These are phyloP conservation scores for Phanerochaete sordida DNA, from an alignment of 768 basidiomycete genomes.

Conservation along the genomic window DNA sequence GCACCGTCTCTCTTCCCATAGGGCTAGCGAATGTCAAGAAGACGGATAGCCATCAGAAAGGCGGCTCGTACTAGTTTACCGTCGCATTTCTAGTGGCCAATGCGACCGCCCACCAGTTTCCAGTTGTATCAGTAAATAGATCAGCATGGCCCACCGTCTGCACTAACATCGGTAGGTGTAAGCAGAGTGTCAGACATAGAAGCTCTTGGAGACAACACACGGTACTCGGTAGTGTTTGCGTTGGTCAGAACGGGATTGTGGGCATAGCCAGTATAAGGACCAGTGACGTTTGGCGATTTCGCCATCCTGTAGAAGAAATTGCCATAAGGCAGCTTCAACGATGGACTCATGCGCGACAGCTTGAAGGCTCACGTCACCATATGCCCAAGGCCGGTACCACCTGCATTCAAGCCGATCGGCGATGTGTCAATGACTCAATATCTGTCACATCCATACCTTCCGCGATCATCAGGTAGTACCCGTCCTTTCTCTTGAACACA, in stretches of 20 bases:
- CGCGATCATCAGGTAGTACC: conserved; percentile 9
- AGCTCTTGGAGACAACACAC: no score
- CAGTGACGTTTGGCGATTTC: neutral
- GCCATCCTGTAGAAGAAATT: neutral
- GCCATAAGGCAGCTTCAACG: neutral
- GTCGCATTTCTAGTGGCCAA: conserved; percentile 1
- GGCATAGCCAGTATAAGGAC: conserved; percentile 1
- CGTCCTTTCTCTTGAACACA: conserved; percentile 4
- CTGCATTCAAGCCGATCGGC: neutral
- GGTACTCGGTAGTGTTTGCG: conserved; percentile 1
- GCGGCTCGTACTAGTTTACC: neutral
- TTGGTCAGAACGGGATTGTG: conserved; percentile 8
- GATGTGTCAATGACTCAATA: neutral
- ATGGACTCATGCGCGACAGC: neutral
- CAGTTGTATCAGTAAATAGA: conserved; percentile 1
- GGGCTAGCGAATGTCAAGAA: neutral
- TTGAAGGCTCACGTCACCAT: neutral
- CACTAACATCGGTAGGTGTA: no score
- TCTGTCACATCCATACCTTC: neutral
- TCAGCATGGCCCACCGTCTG: conserved; percentile 12
- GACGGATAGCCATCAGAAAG: neutral
- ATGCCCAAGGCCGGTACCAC: conserved; percentile 8
- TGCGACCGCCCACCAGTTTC: conserved; percentile 4
- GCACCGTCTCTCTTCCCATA: conserved; percentile 8
- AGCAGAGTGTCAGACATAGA: no score